Percentiles rank a stretch among this genome's conserved stretches.
These are phyloP conservation scores for Hypoxylon fragiforme DNA, from an alignment of 495 filamentous ascomycete genomes.

Conservation along the genomic window DNA sequence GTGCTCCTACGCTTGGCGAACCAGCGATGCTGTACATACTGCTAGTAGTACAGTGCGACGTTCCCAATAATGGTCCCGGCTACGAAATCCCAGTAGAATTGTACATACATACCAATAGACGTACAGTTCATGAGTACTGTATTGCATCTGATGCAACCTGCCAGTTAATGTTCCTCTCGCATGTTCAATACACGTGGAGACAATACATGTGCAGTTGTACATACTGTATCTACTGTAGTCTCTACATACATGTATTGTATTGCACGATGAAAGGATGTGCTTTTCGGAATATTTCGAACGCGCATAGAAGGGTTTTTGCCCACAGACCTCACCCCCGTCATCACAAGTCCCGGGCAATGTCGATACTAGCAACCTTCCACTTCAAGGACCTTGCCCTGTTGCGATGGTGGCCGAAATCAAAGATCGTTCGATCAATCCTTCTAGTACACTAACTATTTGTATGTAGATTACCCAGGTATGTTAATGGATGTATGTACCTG, in stretches of 20 bases:
- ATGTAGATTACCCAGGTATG: not conserved
- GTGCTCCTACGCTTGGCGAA: constrained; percentile 31
- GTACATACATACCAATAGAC: no score
- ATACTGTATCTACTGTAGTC: no score
- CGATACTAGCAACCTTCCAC: constrained; percentile 16
- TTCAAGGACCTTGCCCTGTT: not conserved
- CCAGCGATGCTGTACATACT: constrained; percentile 7
- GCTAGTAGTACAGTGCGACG: constrained; percentile 7
- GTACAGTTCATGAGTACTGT: no score
- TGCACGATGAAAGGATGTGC: not conserved
- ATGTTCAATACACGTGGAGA: constrained; percentile 20
- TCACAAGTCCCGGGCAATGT: constrained; percentile 13
- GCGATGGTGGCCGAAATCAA: constrained; percentile 6
- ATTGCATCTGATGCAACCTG: not conserved
- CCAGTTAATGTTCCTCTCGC: constrained; percentile 8
- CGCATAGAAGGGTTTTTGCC: constrained; percentile 27
- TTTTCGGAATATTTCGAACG: constrained; percentile 29
- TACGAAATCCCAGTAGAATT: no score
- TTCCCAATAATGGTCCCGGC: no score
- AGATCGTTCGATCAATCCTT: constrained; percentile 15
- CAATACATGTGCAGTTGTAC: no score
- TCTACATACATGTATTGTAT: not conserved
- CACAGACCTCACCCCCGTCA: constrained; percentile 3
- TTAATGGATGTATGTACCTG: no score
- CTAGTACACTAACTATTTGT: constrained; percentile 12